Evolutionary conservation across 2,329 filamentous ascomycete genomes (phyloP).

Genomic region (Raffaelea ambrosiae): DNA sequence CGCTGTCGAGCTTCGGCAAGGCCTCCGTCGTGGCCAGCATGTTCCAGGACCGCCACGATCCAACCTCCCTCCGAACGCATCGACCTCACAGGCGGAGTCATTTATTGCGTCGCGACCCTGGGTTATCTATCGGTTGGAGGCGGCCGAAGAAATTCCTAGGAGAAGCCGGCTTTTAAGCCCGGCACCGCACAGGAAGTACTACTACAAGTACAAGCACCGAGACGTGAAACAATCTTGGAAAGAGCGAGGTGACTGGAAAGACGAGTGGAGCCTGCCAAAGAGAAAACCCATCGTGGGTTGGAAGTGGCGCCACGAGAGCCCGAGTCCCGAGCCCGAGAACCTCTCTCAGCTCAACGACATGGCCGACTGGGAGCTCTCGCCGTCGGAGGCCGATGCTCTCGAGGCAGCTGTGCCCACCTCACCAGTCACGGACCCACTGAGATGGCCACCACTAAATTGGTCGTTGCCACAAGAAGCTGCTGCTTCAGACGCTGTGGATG

Average conservation of each 20-base stretch:
- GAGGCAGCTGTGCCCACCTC: not conserved
- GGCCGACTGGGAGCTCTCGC: not conserved
- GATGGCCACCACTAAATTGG: not conserved
- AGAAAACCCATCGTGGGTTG: not conserved
- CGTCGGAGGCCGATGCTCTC: not conserved
- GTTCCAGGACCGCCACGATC: not conserved
- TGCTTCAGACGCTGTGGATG: not conserved
- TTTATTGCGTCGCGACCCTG: not conserved
- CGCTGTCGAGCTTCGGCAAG: not conserved
- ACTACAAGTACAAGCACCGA: too few species aligned
- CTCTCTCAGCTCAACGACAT: not conserved
- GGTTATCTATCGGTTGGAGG: not conserved
- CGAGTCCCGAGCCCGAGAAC: conserved; percentile 1
- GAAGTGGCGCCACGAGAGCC: conserved; percentile 1
- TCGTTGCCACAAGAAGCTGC: not conserved
- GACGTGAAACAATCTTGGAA: not conserved
- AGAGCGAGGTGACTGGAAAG: not conserved
- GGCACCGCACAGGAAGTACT: too few species aligned
- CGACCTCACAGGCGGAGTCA: not conserved
- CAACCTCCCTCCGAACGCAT: not conserved
- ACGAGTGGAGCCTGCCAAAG: not conserved
- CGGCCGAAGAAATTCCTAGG: not conserved
- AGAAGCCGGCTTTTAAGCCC: too few species aligned
- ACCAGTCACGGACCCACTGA: not conserved
- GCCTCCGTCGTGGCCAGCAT: not conserved